Percentiles rank a stretch among this genome's conserved stretches.
Evolutionary conservation across 139 green algal species (phyloP).

Genomic region (Chlorella sp.): DNA sequence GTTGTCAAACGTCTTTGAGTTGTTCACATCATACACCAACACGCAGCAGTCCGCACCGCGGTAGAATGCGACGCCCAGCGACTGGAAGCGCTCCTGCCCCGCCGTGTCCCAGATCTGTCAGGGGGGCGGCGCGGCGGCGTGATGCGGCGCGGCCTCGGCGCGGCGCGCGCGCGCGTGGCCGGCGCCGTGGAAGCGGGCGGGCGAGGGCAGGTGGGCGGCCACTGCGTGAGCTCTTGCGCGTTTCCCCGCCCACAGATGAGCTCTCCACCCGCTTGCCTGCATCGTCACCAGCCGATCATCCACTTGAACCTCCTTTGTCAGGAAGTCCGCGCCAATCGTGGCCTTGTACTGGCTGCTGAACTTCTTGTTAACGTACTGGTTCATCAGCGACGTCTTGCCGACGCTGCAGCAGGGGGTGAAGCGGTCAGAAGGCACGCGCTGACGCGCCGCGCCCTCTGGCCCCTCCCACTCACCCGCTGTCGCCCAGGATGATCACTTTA

Average conservation of each 20-base stretch:
- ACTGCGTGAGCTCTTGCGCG: no score
- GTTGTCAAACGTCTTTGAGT: constrained; percentile 94
- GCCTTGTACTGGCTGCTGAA: constrained; percentile 99
- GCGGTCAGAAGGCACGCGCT: background rate
- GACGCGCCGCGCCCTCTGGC: background rate
- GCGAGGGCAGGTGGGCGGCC: no score
- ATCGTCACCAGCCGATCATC: constrained; percentile 98
- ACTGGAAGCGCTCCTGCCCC: constrained; percentile 97
- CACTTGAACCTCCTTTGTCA: constrained; percentile 98
- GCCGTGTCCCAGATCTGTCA: constrained; percentile 98
- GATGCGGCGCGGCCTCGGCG: no score
- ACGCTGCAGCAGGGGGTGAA: constrained; percentile 65
- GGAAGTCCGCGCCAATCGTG: constrained; percentile 98
- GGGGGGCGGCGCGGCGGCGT: background rate
- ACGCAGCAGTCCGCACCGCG: constrained; percentile 98
- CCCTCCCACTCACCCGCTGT: constrained; percentile 83
- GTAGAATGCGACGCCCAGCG: constrained; percentile 97
- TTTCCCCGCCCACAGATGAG: no score
- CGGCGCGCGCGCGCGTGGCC: no score
- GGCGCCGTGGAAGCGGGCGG: no score
- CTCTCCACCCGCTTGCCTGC: constrained; percentile 80
- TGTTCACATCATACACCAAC: constrained; percentile 98
- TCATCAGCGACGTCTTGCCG: constrained; percentile 99
- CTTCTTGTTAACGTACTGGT: constrained; percentile 99
- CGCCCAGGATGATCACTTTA: constrained; percentile 99